Evolutionary conservation across 805 yeast species (phyloP).

Genomic region (Metschnikowia colocasiae): DNA sequence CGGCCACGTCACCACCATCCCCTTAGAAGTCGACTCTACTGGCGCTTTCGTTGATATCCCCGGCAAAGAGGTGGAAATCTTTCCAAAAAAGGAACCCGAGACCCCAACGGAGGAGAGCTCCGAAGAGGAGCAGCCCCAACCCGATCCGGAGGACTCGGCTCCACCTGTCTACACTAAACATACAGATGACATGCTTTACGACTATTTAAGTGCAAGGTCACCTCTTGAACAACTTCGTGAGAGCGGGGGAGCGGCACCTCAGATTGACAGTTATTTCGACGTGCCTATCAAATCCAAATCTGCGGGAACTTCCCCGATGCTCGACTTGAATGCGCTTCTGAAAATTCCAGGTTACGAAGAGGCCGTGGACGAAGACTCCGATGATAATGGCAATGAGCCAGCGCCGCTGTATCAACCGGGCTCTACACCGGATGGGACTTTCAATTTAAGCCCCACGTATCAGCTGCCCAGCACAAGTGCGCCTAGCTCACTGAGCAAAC

Average conservation of each 20-base stretch:
- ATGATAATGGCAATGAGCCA: constrained; percentile 16
- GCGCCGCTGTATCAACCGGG: constrained; percentile 21
- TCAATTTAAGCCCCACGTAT: background rate
- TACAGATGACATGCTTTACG: constrained; percentile 36
- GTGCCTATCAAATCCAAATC: constrained; percentile 18
- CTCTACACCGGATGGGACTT: background rate
- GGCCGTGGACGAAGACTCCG: constrained; percentile 39
- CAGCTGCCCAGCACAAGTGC: constrained; percentile 11
- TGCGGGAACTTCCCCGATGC: constrained; percentile 12
- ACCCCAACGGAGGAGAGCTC: constrained; percentile 5
- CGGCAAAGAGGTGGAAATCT: constrained; percentile 26
- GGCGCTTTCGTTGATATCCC: constrained; percentile 25
- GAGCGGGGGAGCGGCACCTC: constrained; percentile 17
- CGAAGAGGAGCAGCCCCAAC: constrained; percentile 13
- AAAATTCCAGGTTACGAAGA: constrained; percentile 39
- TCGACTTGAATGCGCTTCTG: constrained; percentile 26
- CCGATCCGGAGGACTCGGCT: constrained; percentile 29
- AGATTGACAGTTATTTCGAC: constrained; percentile 32
- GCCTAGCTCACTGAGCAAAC: constrained; percentile 8
- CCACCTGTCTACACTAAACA: constrained; percentile 45
- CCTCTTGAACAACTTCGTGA: constrained; percentile 36
- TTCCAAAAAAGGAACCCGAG: constrained; percentile 23
- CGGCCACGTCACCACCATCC: constrained; percentile 36
- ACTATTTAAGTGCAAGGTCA: constrained; percentile 30
- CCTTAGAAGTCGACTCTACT: constrained; percentile 28